Evolutionary conservation across 352 stramenopile genomes (phyloP).

Genomic region (Saprolegnia diclina): DNA sequence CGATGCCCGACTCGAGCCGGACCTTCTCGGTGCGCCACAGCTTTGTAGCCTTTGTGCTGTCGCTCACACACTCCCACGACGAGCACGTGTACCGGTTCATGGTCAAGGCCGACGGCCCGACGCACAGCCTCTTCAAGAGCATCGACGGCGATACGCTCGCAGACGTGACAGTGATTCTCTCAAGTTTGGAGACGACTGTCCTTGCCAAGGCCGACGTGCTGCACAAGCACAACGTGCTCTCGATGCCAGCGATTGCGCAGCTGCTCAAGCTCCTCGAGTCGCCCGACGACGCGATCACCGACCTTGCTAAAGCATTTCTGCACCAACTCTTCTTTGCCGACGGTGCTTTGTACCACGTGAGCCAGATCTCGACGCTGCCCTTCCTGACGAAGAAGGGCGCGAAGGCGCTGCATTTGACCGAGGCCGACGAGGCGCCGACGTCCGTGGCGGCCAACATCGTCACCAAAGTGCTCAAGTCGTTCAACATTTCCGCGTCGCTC

Average conservation of each 20-base stretch:
- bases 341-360: conserved; percentile 49
- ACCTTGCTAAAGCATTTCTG: conserved; percentile 40
- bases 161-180: conserved; percentile 47
- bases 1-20: neutral
- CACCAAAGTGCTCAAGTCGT: conserved; percentile 50
- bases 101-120: conserved; percentile 62
- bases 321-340: conserved; percentile 54
- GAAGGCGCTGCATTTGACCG: conserved; percentile 3
- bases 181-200: conserved; percentile 41
- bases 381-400: conserved; percentile 4
- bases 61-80: conserved; percentile 54
- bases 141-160: conserved; percentile 62
- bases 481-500: conserved; percentile 58
- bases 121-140: conserved; percentile 65
- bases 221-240: conserved; percentile 58
- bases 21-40: conserved; percentile 52
- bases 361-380: conserved; percentile 27
- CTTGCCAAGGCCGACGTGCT: conserved; percentile 57
- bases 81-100: conserved; percentile 76
- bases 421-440: neutral
- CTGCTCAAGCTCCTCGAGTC: conserved; percentile 61
- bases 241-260: conserved; percentile 54
- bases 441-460: conserved; percentile 45
- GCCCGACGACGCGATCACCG: conserved; percentile 39
- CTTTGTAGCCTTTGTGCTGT: conserved; percentile 60